Conservation (phyloP, 805 yeast species). For the Pichia occidentalis region DNA sequence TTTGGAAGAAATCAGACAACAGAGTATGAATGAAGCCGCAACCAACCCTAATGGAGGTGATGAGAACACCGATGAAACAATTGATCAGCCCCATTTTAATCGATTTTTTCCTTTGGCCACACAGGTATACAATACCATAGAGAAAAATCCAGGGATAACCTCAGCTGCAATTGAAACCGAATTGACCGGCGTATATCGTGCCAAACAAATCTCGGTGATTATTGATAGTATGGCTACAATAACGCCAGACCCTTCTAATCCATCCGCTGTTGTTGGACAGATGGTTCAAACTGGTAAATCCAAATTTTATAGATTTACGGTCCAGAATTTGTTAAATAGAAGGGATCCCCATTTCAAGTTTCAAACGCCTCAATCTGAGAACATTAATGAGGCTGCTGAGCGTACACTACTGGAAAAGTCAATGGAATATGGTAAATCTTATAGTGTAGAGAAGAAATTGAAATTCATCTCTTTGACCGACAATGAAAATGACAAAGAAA, state of each 20-base stretch:
- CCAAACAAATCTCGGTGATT: conserved; percentile 11
- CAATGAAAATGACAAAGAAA: not conserved
- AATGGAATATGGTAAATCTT: conserved; percentile 5
- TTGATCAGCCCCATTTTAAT: conserved; percentile 26
- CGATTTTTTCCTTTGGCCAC: conserved; percentile 53
- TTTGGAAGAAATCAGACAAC: conserved; percentile 12
- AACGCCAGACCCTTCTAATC: conserved; percentile 19
- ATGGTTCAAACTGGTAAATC: conserved; percentile 48
- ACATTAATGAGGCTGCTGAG: not conserved
- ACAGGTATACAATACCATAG: conserved; percentile 48
- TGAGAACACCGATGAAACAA: conserved; percentile 12
- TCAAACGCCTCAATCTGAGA: not conserved
- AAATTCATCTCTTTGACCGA: conserved; percentile 2
- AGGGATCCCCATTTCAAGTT: conserved; percentile 4
- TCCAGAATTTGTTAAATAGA: conserved; percentile 11
- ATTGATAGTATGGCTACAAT: conserved; percentile 16
- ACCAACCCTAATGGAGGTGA: conserved; percentile 26
- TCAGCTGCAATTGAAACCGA: conserved; percentile 45
- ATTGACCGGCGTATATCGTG: conserved; percentile 41
- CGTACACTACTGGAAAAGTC: conserved; percentile 12
- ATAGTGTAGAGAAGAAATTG: conserved; percentile 6
- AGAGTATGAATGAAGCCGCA: conserved; percentile 27
- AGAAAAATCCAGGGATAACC: conserved; percentile 48
- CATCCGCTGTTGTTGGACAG: conserved; percentile 13
- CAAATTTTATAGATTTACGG: conserved; percentile 52